Conservation (phyloP, 1,284 basidiomycete species). For the Sphaerobolus stellatus region DNA sequence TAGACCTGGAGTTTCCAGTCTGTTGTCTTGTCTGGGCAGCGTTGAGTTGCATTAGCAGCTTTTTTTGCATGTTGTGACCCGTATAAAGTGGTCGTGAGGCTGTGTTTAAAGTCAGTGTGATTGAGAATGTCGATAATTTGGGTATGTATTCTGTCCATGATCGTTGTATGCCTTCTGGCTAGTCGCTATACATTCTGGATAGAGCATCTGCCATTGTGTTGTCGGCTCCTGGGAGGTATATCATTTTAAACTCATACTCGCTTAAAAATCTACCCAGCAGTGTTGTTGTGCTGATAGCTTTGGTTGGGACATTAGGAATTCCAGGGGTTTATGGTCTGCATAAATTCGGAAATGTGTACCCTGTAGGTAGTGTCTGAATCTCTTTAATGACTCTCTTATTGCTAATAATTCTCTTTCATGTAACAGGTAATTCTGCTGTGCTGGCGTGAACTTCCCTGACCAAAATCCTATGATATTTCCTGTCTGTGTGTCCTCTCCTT, state of each 20-base stretch:
- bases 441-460: conserved; percentile 30
- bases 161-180: conserved; percentile 6
- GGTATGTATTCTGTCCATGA: conserved; percentile 15
- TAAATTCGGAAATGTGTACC: conserved; percentile 31
- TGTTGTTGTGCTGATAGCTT: conserved; percentile 31
- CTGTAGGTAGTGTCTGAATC: conserved; percentile 22
- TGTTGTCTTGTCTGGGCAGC: too few relatives aligned
- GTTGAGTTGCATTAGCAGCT: too few relatives aligned
- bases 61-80: too few relatives aligned
- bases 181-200: conserved; percentile 19
- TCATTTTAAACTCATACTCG: conserved; percentile 33
- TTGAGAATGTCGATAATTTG: too few relatives aligned
- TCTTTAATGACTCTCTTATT: conserved; percentile 19
- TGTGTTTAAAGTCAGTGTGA: too few relatives aligned
- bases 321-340: conserved; percentile 36
- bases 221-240: conserved; percentile 30
- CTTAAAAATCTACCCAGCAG: conserved; percentile 31
- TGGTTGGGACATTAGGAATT: conserved; percentile 31
- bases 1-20: too few relatives aligned
- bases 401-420: conserved; percentile 26
- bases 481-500: conserved; percentile 19
- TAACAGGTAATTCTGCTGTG: conserved; percentile 33
- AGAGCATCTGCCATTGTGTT: conserved; percentile 9
- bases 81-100: too few relatives aligned
- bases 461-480: conserved; percentile 25